These are phyloP conservation scores for Neofusicoccum ribis DNA, from an alignment of 2,329 filamentous ascomycete genomes.

Conservation along the genomic window DNA sequence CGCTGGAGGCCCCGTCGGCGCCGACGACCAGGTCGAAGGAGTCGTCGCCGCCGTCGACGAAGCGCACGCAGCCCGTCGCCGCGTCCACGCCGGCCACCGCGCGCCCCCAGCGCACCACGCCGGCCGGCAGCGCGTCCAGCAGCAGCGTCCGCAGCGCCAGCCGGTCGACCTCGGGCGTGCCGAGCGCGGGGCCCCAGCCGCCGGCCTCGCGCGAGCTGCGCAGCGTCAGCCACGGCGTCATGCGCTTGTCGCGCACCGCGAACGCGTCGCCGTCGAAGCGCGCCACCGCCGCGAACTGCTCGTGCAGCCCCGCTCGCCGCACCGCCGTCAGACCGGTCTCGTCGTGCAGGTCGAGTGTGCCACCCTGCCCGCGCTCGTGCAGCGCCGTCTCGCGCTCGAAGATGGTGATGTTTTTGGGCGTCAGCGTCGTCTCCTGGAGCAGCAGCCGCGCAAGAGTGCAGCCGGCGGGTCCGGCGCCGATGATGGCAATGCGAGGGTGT, in stretches of 20 bases:
- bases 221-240: too few relatives aligned
- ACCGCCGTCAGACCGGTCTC: background rate
- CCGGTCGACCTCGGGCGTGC: conserved; percentile 29
- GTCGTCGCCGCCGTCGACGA: conserved; percentile 12
- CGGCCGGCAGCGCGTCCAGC: conserved; percentile 27
- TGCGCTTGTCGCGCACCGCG: conserved; percentile 25
- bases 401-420: conserved; percentile 19
- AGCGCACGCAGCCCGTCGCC: too few relatives aligned
- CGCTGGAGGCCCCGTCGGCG: too few relatives aligned
- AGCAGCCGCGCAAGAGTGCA: conserved; percentile 29
- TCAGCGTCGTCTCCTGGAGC: conserved; percentile 24
- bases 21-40: background rate
- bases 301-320: background rate
- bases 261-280: conserved; percentile 34
- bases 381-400: conserved; percentile 28
- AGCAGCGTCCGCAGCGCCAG: conserved; percentile 27
- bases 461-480: too few relatives aligned
- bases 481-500: background rate
- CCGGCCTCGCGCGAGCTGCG: too few relatives aligned
- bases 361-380: conserved; percentile 30
- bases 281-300: background rate
- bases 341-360: conserved; percentile 39
- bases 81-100: background rate
- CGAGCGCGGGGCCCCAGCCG: background rate
- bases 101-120: conserved; percentile 27